These are phyloP conservation scores for Colletotrichum orchidophilum DNA, from an alignment of 2,329 filamentous ascomycete species.

Conservation along the genomic window DNA sequence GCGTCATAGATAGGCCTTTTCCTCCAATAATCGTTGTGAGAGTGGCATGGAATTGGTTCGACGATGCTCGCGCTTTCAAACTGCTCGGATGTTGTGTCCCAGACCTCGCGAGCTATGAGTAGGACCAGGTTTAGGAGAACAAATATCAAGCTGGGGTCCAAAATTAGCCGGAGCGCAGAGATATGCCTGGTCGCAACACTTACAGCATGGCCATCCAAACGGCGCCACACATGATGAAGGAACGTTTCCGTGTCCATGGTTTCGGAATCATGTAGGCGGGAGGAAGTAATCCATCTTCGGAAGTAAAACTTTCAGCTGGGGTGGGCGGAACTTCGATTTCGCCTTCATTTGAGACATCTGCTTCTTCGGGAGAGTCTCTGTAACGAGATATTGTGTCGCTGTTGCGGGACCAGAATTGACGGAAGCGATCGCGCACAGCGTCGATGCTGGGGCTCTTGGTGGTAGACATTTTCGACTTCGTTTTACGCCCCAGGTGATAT, in stretches of 20 bases:
- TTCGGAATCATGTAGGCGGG: constrained; percentile 23
- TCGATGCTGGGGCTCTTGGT: constrained; percentile 1
- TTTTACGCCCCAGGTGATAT: neutral
- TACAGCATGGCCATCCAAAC: constrained; percentile 32
- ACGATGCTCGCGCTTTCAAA: constrained; percentile 40
- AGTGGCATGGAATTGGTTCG: constrained; percentile 68
- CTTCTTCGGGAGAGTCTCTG: constrained; percentile 14
- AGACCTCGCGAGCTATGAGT: constrained; percentile 22
- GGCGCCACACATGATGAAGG: constrained; percentile 30
- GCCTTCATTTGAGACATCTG: neutral
- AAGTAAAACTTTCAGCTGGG: constrained; percentile 20
- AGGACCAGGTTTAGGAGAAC: constrained; percentile 28
- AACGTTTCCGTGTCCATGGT: constrained; percentile 26
- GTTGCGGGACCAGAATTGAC: constrained; percentile 17
- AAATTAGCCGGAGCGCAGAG: neutral
- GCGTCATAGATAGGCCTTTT: constrained; percentile 71
- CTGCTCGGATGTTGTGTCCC: constrained; percentile 9
- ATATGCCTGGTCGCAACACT: neutral
- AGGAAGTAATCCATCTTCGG: constrained; percentile 19
- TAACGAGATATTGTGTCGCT: constrained; percentile 3
- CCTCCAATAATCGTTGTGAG: constrained; percentile 78
- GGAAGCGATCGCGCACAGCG: constrained; percentile 26
- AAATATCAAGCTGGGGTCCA: constrained; percentile 20
- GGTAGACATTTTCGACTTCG: neutral
- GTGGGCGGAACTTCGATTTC: neutral